Evolutionary conservation across 768 basidiomycete genomes (phyloP).

Genomic region (Tricholoma bakamatsutake): DNA sequence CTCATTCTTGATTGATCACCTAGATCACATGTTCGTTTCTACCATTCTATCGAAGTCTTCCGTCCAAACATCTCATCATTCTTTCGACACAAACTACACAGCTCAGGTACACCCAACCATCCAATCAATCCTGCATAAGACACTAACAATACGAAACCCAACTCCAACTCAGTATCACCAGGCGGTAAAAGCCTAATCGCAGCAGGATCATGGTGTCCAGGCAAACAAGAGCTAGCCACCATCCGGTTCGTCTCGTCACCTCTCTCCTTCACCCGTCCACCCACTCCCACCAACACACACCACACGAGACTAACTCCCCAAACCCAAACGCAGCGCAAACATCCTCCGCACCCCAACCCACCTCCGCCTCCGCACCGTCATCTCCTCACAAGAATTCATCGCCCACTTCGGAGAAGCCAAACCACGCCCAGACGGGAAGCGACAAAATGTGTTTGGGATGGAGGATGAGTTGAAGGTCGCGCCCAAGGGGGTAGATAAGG

Average conservation of each 20-base stretch:
- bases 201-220: constrained; percentile 76
- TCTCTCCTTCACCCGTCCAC: background rate
- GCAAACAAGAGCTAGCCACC: constrained; percentile 69
- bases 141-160: background rate
- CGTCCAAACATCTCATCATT: background rate
- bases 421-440: constrained; percentile 53
- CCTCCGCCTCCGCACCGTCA: constrained; percentile 57
- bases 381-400: constrained; percentile 69
- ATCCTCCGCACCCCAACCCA: constrained; percentile 55
- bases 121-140: background rate
- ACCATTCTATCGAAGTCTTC: background rate
- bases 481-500: constrained; percentile 85
- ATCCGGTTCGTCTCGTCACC: constrained; percentile 46
- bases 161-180: constrained; percentile 44
- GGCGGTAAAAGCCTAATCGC: constrained; percentile 69
- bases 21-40: constrained; percentile 55
- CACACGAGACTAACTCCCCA: background rate
- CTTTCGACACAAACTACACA: background rate
- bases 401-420: constrained; percentile 67
- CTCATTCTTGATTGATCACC: background rate
- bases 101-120: constrained; percentile 3
- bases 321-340: constrained; percentile 43
- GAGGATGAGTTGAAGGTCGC: constrained; percentile 89
- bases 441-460: constrained; percentile 76
- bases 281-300: background rate